Percentiles rank a stretch among this genome's conserved stretches.
Evolutionary conservation across 148 eudicot species (phyloP).

Genomic region (Rhododendron henanense): DNA sequence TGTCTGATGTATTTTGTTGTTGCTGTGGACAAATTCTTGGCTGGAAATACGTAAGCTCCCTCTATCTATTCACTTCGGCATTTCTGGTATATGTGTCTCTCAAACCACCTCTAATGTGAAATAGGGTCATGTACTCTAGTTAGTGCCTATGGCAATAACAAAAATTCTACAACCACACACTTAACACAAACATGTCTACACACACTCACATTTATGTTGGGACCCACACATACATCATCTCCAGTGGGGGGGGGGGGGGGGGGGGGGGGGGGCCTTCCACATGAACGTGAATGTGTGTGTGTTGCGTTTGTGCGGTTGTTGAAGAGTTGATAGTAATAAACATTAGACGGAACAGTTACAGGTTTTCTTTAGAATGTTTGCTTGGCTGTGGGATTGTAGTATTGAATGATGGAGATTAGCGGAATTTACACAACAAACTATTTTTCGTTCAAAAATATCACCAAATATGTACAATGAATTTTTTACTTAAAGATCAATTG

Average conservation of each 20-base stretch:
- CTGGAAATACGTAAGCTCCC: conserved; percentile 62
- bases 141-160: neutral
- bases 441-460: neutral
- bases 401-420: neutral
- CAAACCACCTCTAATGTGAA: neutral
- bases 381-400: neutral
- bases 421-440: neutral
- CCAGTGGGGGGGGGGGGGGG: neutral
- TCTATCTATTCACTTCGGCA: neutral
- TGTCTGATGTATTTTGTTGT: conserved; percentile 57
- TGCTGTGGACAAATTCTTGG: conserved; percentile 60
- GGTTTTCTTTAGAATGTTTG: neutral
- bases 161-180: neutral
- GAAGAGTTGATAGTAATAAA: neutral
- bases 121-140: neutral
- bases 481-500: neutral
- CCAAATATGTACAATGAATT: neutral
- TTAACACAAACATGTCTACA: neutral
- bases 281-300: too few relatives aligned
- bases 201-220: neutral
- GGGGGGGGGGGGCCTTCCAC: neutral
- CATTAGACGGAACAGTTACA: neutral
- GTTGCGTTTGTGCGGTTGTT: neutral
- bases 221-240: neutral
- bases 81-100: neutral